phyloP scores from a whole-genome alignment of 768 basidiomycete species.

The Leccinum truebloodii region DNA sequence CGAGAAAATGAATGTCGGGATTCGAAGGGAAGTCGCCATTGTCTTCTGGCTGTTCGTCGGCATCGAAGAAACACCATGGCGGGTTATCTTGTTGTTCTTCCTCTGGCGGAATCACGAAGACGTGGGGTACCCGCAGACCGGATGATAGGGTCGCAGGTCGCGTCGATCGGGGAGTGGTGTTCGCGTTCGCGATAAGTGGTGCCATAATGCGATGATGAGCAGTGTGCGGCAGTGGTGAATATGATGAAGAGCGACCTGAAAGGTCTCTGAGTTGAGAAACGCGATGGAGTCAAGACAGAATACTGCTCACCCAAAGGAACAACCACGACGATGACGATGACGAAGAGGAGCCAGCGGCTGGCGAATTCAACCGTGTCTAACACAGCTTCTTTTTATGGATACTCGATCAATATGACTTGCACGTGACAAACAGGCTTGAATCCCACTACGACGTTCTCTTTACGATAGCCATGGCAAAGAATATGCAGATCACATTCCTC shows the following conservation, averaged over 20 bases:
- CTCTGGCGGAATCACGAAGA: conserved; percentile 59
- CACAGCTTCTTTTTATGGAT: conserved; percentile 23
- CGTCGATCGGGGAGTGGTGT: conserved; percentile 19
- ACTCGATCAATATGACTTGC: conserved; percentile 6
- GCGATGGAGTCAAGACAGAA: background rate
- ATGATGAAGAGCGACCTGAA: conserved; percentile 20
- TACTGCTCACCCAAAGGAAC: conserved; percentile 16
- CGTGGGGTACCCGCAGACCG: conserved; percentile 42
- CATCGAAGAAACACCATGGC: conserved; percentile 60
- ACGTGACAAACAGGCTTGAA: conserved; percentile 16
- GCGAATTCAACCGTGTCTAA: conserved; percentile 20
- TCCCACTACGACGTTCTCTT: background rate
- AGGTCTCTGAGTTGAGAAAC: background rate
- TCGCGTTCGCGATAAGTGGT: conserved; percentile 13
- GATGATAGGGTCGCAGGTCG: conserved; percentile 4
- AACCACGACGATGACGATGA: conserved; percentile 6
- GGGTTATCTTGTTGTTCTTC: conserved; percentile 51
- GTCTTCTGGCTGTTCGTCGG: conserved; percentile 35
- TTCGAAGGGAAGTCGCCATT: conserved; percentile 15
- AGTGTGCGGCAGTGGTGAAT: background rate
- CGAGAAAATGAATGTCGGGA: conserved; percentile 35
- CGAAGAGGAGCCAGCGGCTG: conserved; percentile 16
- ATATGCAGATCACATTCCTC: conserved; percentile 66
- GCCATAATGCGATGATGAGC: conserved; percentile 11
- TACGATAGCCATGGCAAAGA: conserved; percentile 32